Evolutionary conservation across 2,329 filamentous ascomycete species (phyloP).

Genomic region (Trichoderma asperellum): DNA sequence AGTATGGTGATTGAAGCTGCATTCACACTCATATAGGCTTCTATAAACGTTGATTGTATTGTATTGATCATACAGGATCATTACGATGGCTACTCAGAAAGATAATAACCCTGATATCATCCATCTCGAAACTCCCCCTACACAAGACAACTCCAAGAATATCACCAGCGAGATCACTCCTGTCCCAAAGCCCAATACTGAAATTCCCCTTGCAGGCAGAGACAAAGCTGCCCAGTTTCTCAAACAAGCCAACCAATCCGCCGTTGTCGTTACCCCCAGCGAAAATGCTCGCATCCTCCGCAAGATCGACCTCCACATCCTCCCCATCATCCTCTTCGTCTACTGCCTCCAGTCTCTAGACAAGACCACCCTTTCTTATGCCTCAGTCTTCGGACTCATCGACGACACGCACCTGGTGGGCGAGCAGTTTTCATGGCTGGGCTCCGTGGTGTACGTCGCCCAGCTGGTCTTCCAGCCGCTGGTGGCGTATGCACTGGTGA

Average conservation of each 20-base stretch:
- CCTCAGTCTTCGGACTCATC: constrained; percentile 65
- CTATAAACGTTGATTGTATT: background rate
- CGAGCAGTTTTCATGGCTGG: constrained; percentile 67
- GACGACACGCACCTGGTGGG: constrained; percentile 54
- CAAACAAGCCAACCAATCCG: constrained; percentile 46
- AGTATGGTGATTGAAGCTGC: background rate
- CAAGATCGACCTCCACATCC: constrained; percentile 54
- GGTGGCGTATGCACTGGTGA: constrained; percentile 58
- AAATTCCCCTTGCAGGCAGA: constrained; percentile 28
- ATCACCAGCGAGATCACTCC: constrained; percentile 19
- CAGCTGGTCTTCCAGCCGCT: constrained; percentile 54
- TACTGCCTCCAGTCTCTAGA: constrained; percentile 49
- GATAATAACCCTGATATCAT: constrained; percentile 26
- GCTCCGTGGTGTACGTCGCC: constrained; percentile 43
- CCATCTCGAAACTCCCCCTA: constrained; percentile 10
- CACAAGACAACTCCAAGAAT: background rate
- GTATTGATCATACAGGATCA: background rate
- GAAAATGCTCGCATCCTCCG: constrained; percentile 54
- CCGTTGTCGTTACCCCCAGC: constrained; percentile 53
- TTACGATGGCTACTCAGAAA: constrained; percentile 19
- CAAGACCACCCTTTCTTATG: constrained; percentile 56
- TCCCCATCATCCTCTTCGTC: constrained; percentile 56
- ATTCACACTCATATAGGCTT: background rate
- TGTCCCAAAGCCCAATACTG: background rate
- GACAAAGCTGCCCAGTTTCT: constrained; percentile 57